Evolutionary conservation across 176 grass and related monocot genomes (phyloP).

Genomic region (Chrysopogon serrulatus): DNA sequence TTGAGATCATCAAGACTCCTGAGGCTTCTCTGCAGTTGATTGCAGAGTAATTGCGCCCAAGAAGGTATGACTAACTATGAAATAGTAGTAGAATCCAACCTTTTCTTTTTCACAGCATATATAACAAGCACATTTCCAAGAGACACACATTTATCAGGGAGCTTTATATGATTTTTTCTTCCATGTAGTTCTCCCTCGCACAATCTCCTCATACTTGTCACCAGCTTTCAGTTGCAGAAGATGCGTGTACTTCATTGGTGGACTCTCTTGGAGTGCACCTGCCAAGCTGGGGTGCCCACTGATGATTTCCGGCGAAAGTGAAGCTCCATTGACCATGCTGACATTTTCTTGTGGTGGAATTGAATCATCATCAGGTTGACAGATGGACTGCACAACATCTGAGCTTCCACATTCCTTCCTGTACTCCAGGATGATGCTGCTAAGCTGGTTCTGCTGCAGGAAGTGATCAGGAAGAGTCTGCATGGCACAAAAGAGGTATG

Average conservation of each 20-base stretch:
- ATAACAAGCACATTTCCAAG: neutral
- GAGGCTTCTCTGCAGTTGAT: neutral
- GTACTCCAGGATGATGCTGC: conserved; percentile 52
- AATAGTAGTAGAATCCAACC: neutral
- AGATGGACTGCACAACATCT: conserved; percentile 53
- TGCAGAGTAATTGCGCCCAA: neutral
- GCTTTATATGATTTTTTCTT: conserved; percentile 33
- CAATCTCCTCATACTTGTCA: conserved; percentile 46
- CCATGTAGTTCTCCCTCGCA: conserved; percentile 61
- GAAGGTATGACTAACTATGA: neutral
- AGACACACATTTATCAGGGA: neutral
- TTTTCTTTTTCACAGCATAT: neutral
- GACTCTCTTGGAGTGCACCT: conserved; percentile 39
- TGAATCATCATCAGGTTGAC: conserved; percentile 40
- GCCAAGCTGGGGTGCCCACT: conserved; percentile 30
- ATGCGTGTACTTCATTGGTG: conserved; percentile 55
- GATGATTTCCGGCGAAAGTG: conserved; percentile 33
- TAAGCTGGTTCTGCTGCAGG: conserved; percentile 34
- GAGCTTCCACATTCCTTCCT: conserved; percentile 56
- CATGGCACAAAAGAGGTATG: neutral
- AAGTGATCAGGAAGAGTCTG: conserved; percentile 55
- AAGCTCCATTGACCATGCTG: conserved; percentile 34
- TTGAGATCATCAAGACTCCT: neutral
- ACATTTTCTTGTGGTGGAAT: conserved; percentile 22
- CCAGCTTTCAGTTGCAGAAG: conserved; percentile 47